Conservation (phyloP, 2,329 filamentous ascomycete species). For the Aspergillus sp. region DNA sequence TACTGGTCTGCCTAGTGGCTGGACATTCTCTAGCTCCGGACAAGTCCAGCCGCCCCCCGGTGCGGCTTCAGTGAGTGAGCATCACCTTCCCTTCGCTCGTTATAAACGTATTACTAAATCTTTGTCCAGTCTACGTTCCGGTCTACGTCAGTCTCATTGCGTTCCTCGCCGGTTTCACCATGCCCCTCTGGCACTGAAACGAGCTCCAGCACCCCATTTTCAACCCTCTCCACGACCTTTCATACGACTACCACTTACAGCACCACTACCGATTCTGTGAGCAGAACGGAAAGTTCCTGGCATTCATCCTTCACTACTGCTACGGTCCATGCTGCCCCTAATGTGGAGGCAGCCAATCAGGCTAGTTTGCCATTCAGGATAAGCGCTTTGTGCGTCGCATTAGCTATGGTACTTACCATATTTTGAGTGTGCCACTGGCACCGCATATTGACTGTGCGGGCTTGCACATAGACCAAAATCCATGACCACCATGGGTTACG, state of each 20-base stretch:
- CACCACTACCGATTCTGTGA: constrained; percentile 1
- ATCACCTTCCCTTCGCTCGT: constrained; percentile 26
- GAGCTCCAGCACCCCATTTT: constrained; percentile 4
- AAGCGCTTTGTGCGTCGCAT: constrained; percentile 21
- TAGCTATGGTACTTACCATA: constrained; percentile 19
- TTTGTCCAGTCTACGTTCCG: constrained; percentile 49
- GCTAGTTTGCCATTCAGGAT: constrained; percentile 13
- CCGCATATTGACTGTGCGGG: neutral
- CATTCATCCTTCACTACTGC: constrained; percentile 2
- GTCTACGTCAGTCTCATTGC: constrained; percentile 53
- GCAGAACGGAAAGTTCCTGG: neutral
- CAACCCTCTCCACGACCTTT: neutral
- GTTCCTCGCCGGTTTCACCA: constrained; percentile 44
- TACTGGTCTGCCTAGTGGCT: constrained; percentile 69
- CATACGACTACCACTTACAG: neutral
- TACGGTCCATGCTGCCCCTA: constrained; percentile 17
- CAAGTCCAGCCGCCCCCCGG: constrained; percentile 70
- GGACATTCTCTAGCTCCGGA: constrained; percentile 74
- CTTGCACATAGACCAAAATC: neutral
- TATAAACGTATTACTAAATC: constrained; percentile 25
- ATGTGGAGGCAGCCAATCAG: constrained; percentile 16
- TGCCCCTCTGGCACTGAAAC: constrained; percentile 48
- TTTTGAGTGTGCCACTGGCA: constrained; percentile 15
- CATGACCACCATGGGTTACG: constrained; percentile 11
- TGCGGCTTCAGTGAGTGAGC: constrained; percentile 66